Evolutionary conservation across 768 basidiomycete genomes (phyloP).

Genomic region (Kwoniella newhampshirensis): DNA sequence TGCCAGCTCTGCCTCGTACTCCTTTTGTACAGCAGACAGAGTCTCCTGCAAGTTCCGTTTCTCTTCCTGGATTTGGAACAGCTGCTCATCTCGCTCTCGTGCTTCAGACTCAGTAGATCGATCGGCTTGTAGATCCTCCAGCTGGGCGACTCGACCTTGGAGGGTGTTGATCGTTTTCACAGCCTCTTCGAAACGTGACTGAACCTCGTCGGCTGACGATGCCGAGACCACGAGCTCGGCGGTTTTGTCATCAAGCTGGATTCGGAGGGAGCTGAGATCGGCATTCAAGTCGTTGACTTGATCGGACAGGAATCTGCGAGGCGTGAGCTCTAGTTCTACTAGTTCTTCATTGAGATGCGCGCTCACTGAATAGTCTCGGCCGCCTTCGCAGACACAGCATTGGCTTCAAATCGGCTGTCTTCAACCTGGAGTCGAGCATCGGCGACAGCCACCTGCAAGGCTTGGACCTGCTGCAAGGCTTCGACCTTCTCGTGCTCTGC

Average conservation of each 20-base stretch:
- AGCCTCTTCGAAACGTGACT: constrained; percentile 24
- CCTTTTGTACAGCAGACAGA: background rate
- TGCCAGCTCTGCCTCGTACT: constrained; percentile 15
- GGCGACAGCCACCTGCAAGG: background rate
- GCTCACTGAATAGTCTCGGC: constrained; percentile 11
- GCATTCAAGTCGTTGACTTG: constrained; percentile 17
- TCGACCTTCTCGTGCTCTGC: background rate
- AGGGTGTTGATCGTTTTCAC: constrained; percentile 14
- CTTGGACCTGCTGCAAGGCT: background rate
- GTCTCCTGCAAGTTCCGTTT: constrained; percentile 1
- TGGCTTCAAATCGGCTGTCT: background rate
- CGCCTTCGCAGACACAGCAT: background rate
- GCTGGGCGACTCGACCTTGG: constrained; percentile 23
- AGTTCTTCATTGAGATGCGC: background rate
- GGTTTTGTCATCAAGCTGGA: constrained; percentile 17
- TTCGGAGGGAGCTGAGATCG: constrained; percentile 18
- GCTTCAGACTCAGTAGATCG: constrained; percentile 47
- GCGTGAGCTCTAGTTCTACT: background rate
- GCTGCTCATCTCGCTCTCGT: constrained; percentile 33
- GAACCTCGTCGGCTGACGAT: constrained; percentile 23
- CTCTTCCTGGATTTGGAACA: constrained; percentile 33
- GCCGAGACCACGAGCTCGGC: constrained; percentile 3
- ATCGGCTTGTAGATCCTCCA: constrained; percentile 35
- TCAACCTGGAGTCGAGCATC: constrained; percentile 1
- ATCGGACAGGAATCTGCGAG: constrained; percentile 13